These are phyloP conservation scores for Hyphopichia wangnamkhiaoensis DNA, from an alignment of 1,139 yeast species.

Conservation along the genomic window DNA sequence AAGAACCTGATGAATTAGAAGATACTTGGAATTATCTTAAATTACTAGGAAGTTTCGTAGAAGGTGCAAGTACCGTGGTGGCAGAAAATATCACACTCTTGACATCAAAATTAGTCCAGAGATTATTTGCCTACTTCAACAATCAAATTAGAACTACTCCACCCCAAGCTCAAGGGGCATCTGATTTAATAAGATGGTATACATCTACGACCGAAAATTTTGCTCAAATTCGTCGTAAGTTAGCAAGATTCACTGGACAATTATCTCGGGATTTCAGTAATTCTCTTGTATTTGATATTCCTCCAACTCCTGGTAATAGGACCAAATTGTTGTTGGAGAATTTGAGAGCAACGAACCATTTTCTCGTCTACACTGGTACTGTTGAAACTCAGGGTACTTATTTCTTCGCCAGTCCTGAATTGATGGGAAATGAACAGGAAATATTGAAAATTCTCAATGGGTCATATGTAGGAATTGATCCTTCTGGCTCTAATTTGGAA, in stretches of 20 bases:
- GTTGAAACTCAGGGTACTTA: slow-evolving; percentile 76
- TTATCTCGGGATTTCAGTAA: slow-evolving; percentile 76
- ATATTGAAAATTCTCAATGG: slow-evolving; percentile 47
- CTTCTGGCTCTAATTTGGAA: slow-evolving; percentile 23
- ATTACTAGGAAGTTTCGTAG: slow-evolving; percentile 69
- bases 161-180: slow-evolving; percentile 40
- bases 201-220: slow-evolving; percentile 81
- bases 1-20: slow-evolving; percentile 88
- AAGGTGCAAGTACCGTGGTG: slow-evolving; percentile 82
- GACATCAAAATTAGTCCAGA: slow-evolving; percentile 65
- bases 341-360: slow-evolving; percentile 68
- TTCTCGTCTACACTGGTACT: slow-evolving; percentile 73
- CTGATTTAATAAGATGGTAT: slow-evolving; percentile 78
- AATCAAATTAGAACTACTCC: slow-evolving; percentile 73
- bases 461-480: slow-evolving; percentile 42
- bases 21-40: slow-evolving; percentile 76
- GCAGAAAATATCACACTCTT: slow-evolving; percentile 74
- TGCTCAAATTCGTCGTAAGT: slow-evolving; percentile 81
- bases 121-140: slow-evolving; percentile 70
- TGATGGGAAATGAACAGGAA: slow-evolving; percentile 47
- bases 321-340: slow-evolving; percentile 56
- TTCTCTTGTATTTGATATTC: slow-evolving; percentile 65
- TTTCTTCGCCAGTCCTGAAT: slow-evolving; percentile 65
- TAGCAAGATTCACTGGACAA: slow-evolving; percentile 73
- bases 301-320: slow-evolving; percentile 48